Evolutionary conservation across 164 flowering plant species (phyloP), one percentile per base, ranked within the genome.

Genomic region (Liquidambar formosana): DNA sequence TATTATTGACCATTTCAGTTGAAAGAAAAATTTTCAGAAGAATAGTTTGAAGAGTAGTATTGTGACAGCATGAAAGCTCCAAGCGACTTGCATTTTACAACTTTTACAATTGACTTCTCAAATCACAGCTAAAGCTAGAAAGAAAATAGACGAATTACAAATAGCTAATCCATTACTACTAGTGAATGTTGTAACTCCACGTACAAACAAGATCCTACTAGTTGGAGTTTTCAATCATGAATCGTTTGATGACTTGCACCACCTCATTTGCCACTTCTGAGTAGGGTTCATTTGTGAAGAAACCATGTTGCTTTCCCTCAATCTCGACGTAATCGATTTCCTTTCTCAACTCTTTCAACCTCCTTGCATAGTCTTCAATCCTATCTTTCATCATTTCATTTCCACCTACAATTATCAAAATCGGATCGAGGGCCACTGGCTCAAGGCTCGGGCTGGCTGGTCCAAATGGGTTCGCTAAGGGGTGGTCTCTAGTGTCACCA

Each of bases 391-490:
- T 52, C 23, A 87, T 19, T 58, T 87, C 91, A 22, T 53, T 54
- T 2, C 79, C 86, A 5, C 89, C 88, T 0, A 56, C 86, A 1
- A 84, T 57, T 1, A 81, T 81, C 44, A 87, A 27, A 16, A 87
- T 78, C 0, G 89, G 89, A 19, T 73, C 89, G 11, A 87, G 75
- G 0, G 11, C 51, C 52, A 77, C 26, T n/a, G 60, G 5, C 47
- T 79, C 77, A 5, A 84, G 78, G 51, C 46, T 73, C 45, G 80
- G 80, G 70, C 87, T 82, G 4, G 0, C n/a, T 0, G 85, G 82
- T 6, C 89, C 88, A 48, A 88, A 84, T 14, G 91, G 89, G 72
- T 87, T 87, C 5, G 76, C 85, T 0, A 75, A 67, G 9, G 91
- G 89, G 57, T 87, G 84, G 59, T 87, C 91, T 57, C 71, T 71